Percentiles rank a stretch among this genome's conserved stretches.
Conservation (phyloP, 208 protist genomes). For the Wallacemonas sp. region DNA sequence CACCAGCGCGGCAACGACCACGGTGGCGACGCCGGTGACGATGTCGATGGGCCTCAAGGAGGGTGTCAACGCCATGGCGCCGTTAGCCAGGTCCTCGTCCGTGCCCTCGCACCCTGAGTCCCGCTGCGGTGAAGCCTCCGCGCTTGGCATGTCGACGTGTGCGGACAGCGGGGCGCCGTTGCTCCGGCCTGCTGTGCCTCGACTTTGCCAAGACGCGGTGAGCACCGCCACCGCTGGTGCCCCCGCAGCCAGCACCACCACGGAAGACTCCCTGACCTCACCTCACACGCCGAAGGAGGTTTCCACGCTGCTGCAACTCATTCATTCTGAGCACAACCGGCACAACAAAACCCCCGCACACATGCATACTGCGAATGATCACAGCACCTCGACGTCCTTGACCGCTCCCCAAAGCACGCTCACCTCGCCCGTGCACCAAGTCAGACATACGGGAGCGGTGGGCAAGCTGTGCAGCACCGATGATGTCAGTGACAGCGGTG, state of each 20-base stretch:
- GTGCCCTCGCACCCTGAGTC: too few relatives aligned
- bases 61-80: too few relatives aligned
- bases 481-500: not conserved
- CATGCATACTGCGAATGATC: too few relatives aligned
- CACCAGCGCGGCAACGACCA: not conserved
- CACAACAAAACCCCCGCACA: not conserved
- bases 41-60: too few relatives aligned
- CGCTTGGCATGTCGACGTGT: too few relatives aligned
- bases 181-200: too few relatives aligned
- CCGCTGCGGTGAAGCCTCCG: too few relatives aligned
- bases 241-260: not conserved
- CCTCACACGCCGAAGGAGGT: not conserved
- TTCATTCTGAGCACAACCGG: not conserved
- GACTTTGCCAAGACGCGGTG: not conserved
- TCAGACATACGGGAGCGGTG: not conserved
- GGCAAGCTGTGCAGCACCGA: not conserved
- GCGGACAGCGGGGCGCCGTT: too few relatives aligned
- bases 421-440: not conserved
- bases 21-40: too few relatives aligned
- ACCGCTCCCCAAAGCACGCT: not conserved
- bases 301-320: constrained; percentile 2
- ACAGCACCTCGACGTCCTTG: not conserved
- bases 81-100: too few relatives aligned
- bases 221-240: not conserved
- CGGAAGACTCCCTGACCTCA: not conserved